Evolutionary conservation across 148 eudicot species (phyloP), one percentile per base, ranked within the genome.

Genomic region (Fagopyrum tataricum): DNA sequence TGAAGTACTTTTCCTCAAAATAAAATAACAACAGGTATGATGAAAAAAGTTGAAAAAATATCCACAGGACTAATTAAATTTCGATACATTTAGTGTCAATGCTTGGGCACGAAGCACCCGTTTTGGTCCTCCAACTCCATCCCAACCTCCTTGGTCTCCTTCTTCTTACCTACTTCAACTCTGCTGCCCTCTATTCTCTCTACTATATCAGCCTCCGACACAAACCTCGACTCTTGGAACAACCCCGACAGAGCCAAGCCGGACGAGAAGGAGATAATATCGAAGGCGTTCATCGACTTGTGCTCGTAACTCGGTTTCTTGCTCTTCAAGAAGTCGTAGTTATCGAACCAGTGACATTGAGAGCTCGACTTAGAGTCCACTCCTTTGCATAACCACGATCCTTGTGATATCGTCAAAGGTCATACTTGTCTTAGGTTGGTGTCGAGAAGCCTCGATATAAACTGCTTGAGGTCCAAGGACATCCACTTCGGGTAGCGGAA

Each of bases 111-210:
- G 49, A 82, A 85, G 41, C 77, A 67, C 5, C 89, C 85, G 42
- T 75, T 71, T 5, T 56, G 78, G 70, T 84, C 85, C 76, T 75
- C 84, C 76, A 88, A 23, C 11, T 81, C 85, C 67, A 88, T 75
- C 12, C 81, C 84, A 71, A 52, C 75, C 9, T 79, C 91, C 26
- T 81, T 31, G 2, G 37, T 31, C 37, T 31, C 37, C 37, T 31
- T 31, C 37, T 31, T 31, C 37, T 31, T 83, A 82, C 51, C n/a
- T n/a, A n/a, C 39, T 68, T 67, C 9, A 80, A 76, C 17, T 70
- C 64, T 61, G 71, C 78, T 1, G 20, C 77, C 70, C 67, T 78
- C 80, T 7, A 85, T 78, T 43, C 73, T 76, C 26, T 76, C 87
- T 1, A 84, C 62, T 26, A 88, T 73, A 31, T 21, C 73, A 52